Conservation (phyloP, 768 basidiomycete species). For the Boletus subcaerulescens region DNA sequence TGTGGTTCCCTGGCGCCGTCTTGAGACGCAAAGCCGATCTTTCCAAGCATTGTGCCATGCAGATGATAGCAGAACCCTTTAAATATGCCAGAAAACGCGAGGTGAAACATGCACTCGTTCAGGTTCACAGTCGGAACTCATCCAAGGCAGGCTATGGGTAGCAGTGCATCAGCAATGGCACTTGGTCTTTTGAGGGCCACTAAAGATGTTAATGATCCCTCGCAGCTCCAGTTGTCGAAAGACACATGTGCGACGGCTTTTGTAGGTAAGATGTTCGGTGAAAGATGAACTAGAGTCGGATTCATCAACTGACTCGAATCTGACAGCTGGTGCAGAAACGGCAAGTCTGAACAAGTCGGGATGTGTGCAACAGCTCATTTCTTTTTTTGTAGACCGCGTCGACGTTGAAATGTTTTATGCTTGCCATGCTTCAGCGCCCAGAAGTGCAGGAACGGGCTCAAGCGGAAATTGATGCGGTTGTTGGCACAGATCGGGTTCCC, state of each 20-base stretch:
- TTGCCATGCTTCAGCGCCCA: conserved; percentile 33
- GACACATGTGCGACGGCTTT: conserved; percentile 11
- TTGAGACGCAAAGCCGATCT: conserved; percentile 26
- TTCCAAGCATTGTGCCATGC: conserved; percentile 1
- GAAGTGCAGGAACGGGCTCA: conserved; percentile 31
- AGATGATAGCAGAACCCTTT: conserved; percentile 18
- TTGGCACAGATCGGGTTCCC: conserved; percentile 30
- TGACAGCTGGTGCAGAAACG: conserved; percentile 20
- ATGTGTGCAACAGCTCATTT: not conserved
- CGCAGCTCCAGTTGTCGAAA: conserved; percentile 9
- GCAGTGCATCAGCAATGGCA: conserved; percentile 10
- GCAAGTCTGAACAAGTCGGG: not conserved
- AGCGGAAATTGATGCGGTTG: conserved; percentile 27
- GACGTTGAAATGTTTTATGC: conserved; percentile 24
- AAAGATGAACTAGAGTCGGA: not conserved
- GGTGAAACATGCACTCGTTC: not conserved
- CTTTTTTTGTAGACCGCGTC: conserved; percentile 7
- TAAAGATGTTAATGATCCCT: conserved; percentile 2
- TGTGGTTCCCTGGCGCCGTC: conserved; percentile 22
- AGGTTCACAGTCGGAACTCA: not conserved
- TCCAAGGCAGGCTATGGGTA: conserved; percentile 7
- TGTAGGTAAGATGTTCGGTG: conserved; percentile 12
- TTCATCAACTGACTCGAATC: not conserved
- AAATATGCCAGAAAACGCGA: conserved; percentile 12
- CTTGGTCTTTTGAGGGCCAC: conserved; percentile 5